Percentiles rank a stretch among this genome's conserved stretches.
Evolutionary conservation across 2,329 filamentous ascomycete species (phyloP).

Genomic region (Knoxdaviesia proteae): DNA sequence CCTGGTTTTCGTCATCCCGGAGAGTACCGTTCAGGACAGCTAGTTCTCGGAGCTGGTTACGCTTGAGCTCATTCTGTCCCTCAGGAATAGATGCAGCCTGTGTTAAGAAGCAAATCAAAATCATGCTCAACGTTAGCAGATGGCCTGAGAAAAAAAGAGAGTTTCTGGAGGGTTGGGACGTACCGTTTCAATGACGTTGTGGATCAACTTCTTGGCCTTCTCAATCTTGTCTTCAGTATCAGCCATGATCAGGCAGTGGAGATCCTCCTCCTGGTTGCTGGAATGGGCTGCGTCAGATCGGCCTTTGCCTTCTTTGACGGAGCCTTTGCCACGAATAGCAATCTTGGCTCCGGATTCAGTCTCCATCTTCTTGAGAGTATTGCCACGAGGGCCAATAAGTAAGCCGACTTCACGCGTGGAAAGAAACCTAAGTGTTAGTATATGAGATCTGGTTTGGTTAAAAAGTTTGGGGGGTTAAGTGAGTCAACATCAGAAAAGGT

Average conservation of each 20-base stretch:
- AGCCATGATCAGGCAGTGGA: conserved; percentile 98
- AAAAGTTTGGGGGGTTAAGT: conserved; percentile 11
- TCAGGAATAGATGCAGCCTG: conserved; percentile 96
- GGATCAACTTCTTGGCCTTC: conserved; percentile 95
- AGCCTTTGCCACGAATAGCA: conserved; percentile 97
- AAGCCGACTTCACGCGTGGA: conserved; percentile 70
- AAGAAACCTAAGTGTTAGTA: conserved; percentile 87
- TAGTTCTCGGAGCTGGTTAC: conserved; percentile 93
- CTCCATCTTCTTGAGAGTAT: conserved; percentile 99
- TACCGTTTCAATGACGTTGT: conserved; percentile 97
- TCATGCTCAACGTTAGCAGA: background rate
- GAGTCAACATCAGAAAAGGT: conserved; percentile 10
- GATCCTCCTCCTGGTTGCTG: conserved; percentile 98
- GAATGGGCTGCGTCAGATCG: conserved; percentile 96
- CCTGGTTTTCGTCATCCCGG: conserved; percentile 96
- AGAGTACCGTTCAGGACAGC: conserved; percentile 96
- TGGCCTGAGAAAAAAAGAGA: background rate
- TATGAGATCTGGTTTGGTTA: conserved; percentile 15
- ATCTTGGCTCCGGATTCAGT: conserved; percentile 94
- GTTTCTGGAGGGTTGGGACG: conserved; percentile 15
- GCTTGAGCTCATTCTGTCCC: conserved; percentile 96
- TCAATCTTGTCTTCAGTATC: conserved; percentile 99
- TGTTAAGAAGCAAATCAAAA: conserved; percentile 8
- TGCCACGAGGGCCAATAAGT: conserved; percentile 99
- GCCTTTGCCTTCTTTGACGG: conserved; percentile 98